Conservation (phyloP, 345 rosid genomes). For the Xanthoceras sorbifolium region DNA sequence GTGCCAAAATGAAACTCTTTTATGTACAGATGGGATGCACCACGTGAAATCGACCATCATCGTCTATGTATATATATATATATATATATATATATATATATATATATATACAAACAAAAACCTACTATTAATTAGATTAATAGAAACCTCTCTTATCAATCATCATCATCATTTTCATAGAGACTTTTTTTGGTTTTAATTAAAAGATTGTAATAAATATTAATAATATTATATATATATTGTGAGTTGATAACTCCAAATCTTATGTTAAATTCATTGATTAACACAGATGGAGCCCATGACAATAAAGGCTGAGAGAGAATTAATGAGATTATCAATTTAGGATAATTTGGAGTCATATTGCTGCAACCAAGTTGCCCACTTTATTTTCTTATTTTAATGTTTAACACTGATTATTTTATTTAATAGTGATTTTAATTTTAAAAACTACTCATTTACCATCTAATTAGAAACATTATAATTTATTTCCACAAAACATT, state of each 20-base stretch:
- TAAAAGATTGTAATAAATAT: neutral
- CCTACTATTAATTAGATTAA: neutral
- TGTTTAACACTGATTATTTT: neutral
- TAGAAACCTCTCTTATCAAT: neutral
- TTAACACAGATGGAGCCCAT: neutral
- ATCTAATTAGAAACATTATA: too few species aligned
- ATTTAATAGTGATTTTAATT: neutral
- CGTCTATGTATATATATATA: neutral
- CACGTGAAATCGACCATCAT: neutral
- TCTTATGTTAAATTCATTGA: constrained; percentile 11
- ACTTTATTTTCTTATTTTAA: neutral
- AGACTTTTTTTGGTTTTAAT: neutral
- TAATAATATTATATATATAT: too few species aligned
- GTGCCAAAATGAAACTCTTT: neutral
- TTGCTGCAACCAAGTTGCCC: neutral
- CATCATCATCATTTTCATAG: neutral
- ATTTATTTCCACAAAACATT: too few species aligned
- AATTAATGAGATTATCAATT: neutral
- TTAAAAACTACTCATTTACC: neutral
- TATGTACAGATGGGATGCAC: neutral
- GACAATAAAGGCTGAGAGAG: neutral
- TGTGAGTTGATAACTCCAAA: constrained; percentile 11
- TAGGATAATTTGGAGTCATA: neutral
- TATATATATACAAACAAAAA: neutral
- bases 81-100: neutral